Conservation (phyloP, 495 filamentous ascomycete species). For the Neurospora sp. region DNA sequence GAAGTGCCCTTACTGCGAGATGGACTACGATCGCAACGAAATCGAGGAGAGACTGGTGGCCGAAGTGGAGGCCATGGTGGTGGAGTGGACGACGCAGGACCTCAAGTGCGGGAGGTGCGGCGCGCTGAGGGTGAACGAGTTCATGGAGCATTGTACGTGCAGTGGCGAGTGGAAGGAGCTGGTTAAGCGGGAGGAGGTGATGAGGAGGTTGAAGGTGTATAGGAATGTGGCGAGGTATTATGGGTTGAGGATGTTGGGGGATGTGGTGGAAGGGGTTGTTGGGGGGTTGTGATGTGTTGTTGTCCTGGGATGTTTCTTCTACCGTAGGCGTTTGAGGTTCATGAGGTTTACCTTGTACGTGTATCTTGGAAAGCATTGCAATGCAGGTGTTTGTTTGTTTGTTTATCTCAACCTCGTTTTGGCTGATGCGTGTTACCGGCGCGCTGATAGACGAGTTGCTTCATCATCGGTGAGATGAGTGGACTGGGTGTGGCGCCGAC, state of each 20-base stretch:
- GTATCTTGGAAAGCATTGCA: background rate
- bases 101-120: slow-evolving; percentile 68
- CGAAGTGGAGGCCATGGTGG: slow-evolving; percentile 60
- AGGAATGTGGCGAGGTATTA: slow-evolving; percentile 67
- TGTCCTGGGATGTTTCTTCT: background rate
- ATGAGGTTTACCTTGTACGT: background rate
- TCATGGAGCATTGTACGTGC: slow-evolving; percentile 94
- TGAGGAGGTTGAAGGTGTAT: slow-evolving; percentile 56
- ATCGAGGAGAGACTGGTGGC: slow-evolving; percentile 80
- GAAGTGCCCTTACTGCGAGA: slow-evolving; percentile 69
- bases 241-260: slow-evolving; percentile 67
- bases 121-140: slow-evolving; percentile 69
- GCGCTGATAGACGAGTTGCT: background rate
- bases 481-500: background rate
- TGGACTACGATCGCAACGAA: slow-evolving; percentile 60
- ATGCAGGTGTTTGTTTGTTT: background rate
- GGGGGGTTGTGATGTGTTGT: slow-evolving; percentile 21
- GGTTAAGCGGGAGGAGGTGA: slow-evolving; percentile 57
- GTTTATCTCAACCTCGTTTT: background rate
- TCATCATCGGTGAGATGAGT: background rate
- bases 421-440: background rate
- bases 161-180: slow-evolving; percentile 72
- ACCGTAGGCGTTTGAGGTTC: background rate
- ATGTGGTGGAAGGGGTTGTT: slow-evolving; percentile 55
- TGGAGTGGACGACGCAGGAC: slow-evolving; percentile 83